phyloP scores from a whole-genome alignment of 768 basidiomycete species.

The Tricholoma bakamatsutake region DNA sequence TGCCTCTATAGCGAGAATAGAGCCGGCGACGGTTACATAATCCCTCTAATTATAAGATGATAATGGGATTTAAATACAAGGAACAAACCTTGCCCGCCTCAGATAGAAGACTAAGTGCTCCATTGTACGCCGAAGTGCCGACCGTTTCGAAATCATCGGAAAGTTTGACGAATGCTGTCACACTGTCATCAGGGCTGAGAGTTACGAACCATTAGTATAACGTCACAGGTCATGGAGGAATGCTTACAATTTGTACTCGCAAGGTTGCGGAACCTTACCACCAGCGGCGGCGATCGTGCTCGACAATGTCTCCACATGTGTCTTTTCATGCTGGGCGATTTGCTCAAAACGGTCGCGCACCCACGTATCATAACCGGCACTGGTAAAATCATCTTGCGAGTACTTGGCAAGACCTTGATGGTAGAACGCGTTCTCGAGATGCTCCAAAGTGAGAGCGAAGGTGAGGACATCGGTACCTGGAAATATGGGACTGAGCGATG shows the following conservation, averaged over 20 bases:
- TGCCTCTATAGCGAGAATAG: conserved; percentile 56
- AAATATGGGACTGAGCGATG: background rate
- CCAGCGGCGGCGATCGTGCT: conserved; percentile 38
- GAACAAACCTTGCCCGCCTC: background rate
- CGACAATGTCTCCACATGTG: conserved; percentile 47
- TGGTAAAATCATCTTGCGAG: conserved; percentile 32
- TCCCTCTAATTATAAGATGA: conserved; percentile 17
- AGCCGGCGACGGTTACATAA: conserved; percentile 48
- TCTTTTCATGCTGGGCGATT: conserved; percentile 41
- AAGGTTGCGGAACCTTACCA: conserved; percentile 37
- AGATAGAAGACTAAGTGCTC: conserved; percentile 32
- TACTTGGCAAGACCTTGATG: conserved; percentile 33
- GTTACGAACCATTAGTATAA: background rate
- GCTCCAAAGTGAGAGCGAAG: conserved; percentile 39
- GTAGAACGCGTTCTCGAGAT: conserved; percentile 43
- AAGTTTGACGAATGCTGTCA: conserved; percentile 42
- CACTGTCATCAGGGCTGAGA: conserved; percentile 37
- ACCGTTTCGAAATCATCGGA: conserved; percentile 52
- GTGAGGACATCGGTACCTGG: conserved; percentile 30
- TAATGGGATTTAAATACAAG: background rate
- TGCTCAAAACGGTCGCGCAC: conserved; percentile 43
- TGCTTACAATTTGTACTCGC: conserved; percentile 56
- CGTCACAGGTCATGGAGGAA: background rate
- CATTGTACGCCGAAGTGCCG: conserved; percentile 52
- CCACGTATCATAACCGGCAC: conserved; percentile 38